Conservation (phyloP, 1,139 yeast genomes). For the Taphrina wiesneri region DNA sequence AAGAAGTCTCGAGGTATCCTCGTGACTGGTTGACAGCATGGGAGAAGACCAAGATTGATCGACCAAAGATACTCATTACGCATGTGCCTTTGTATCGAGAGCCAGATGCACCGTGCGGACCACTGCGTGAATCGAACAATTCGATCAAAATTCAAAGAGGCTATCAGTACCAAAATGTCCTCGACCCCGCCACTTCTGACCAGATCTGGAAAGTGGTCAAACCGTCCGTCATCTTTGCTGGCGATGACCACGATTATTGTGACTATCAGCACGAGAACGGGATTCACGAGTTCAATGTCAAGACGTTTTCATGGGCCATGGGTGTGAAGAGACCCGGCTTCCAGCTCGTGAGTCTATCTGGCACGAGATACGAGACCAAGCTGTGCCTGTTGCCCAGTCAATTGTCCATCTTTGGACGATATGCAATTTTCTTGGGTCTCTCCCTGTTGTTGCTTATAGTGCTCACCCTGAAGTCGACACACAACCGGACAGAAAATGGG, state of each 20-base stretch:
- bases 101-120: slow-evolving; percentile 62
- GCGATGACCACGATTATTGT: slow-evolving; percentile 97
- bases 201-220: slow-evolving; percentile 57
- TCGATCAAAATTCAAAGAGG: slow-evolving; percentile 61
- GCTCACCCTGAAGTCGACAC: neutral
- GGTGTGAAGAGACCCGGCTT: slow-evolving; percentile 83
- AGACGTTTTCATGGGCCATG: slow-evolving; percentile 89
- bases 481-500: neutral
- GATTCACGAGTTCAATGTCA: slow-evolving; percentile 79
- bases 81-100: slow-evolving; percentile 79
- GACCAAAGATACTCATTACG: slow-evolving; percentile 69
- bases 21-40: slow-evolving; percentile 48
- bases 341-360: slow-evolving; percentile 61
- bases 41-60: slow-evolving; percentile 40
- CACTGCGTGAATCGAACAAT: slow-evolving; percentile 61
- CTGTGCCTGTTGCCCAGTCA: slow-evolving; percentile 41
- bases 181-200: slow-evolving; percentile 60
- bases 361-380: slow-evolving; percentile 39
- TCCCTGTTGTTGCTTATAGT: neutral
- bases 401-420: slow-evolving; percentile 38
- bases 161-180: slow-evolving; percentile 73
- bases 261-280: slow-evolving; percentile 12
- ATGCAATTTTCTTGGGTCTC: slow-evolving; percentile 21
- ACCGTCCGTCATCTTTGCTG: slow-evolving; percentile 76
- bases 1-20: slow-evolving; percentile 52